Evolutionary conservation across 2,329 filamentous ascomycete genomes (phyloP), one percentile per base, ranked within the genome.

Genomic region (Tolypocladium endophyticum): DNA sequence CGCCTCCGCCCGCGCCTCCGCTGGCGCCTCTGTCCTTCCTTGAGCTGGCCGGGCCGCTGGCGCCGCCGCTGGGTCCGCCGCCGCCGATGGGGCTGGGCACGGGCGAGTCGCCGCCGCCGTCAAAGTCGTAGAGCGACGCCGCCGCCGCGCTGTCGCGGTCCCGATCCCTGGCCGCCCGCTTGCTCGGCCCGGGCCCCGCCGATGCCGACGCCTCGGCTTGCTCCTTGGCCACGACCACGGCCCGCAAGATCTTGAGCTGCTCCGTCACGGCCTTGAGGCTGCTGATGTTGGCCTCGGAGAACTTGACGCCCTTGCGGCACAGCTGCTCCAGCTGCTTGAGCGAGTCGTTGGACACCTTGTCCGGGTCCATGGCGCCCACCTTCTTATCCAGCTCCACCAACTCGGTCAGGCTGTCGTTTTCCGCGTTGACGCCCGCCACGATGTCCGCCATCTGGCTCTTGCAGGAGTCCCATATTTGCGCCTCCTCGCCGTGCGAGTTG

Each of bases 41-140:
- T 56, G 67, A 70, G 11, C 43, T 25, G 4, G 71, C 69, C 58
- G 64, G 23, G n/a, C 39, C 39, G 56, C 50, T 38, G 55, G 38
- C 36, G 55, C 59, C 59, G 28, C 45, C 35, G 55, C 58, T 39
- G 47, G 47, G 47, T 18, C 47, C 52, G n/a, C 58, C 53, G 16
- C 57, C 69, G 39, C 69, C 73, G 25, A 76, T 71, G 12, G 76
- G 75, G 61, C 76, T 78, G 4, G 77, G 77, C 5, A 78, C 73
- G 4, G 78, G 76, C 9, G 74, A 79, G 61, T 80, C 76, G 23
- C 73, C 76, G 35, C 72, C 72, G 4, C 71, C 75, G 41, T 78
- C 77, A 64, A 80, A 77, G 53, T 76, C 74, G 65, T 78, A 78
- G 6, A 78, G 64, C 0, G 74, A 75, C 18, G 73, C 69, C 3